phyloP scores from a whole-genome alignment of 257 asterid genomes.

The Fraxinus americana region DNA sequence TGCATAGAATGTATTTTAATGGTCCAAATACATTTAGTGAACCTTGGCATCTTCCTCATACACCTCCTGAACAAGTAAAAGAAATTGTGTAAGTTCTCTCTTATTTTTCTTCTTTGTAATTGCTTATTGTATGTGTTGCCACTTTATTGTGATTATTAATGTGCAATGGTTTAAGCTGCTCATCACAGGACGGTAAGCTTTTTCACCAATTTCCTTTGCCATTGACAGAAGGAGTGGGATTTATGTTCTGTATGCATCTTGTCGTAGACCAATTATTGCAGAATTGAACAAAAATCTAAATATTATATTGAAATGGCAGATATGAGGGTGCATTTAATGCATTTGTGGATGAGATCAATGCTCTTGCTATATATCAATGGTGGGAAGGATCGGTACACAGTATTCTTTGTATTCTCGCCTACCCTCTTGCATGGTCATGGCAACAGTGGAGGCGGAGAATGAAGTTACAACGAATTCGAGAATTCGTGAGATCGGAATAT shows the following conservation, averaged over 20 bases:
- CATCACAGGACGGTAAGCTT: background rate
- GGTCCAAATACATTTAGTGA: constrained; percentile 93
- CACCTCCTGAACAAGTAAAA: constrained; percentile 91
- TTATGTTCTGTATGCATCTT: constrained; percentile 6
- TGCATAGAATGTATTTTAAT: constrained; percentile 92
- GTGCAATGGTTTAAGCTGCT: constrained; percentile 15
- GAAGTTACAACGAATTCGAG: constrained; percentile 89
- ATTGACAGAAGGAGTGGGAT: constrained; percentile 4
- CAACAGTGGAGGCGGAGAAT: constrained; percentile 94
- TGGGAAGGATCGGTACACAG: constrained; percentile 97
- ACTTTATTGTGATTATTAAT: constrained; percentile 12
- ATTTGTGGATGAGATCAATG: constrained; percentile 91
- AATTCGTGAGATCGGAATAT: constrained; percentile 95
- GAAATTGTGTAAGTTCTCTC: constrained; percentile 83
- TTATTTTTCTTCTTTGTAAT: constrained; percentile 6
- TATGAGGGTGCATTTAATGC: constrained; percentile 88
- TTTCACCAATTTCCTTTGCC: background rate
- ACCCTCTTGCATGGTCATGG: constrained; percentile 99
- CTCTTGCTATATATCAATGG: constrained; percentile 95
- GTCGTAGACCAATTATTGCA: constrained; percentile 3
- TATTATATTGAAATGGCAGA: constrained; percentile 51
- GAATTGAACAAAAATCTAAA: constrained; percentile 10
- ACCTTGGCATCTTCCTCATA: constrained; percentile 99
- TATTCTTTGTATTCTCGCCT: constrained; percentile 79
- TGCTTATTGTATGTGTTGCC: constrained; percentile 13